Conservation (phyloP, 2,329 filamentous ascomycete species). For the Didymellaceae sp. region DNA sequence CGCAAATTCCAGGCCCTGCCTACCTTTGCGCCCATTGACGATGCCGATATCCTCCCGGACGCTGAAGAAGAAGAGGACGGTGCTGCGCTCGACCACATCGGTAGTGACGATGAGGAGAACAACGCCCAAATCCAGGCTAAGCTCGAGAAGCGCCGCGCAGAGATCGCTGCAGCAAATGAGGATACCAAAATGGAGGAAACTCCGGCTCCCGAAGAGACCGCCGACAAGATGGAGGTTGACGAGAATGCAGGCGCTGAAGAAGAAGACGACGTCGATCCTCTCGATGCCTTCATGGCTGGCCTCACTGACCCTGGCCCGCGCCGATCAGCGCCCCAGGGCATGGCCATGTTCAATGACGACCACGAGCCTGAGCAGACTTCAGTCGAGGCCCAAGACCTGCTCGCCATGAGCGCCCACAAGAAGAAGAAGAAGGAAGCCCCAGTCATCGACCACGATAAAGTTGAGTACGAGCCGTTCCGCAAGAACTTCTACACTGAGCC, state of each 20-base stretch:
- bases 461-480: constrained; percentile 83
- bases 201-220: constrained; percentile 28
- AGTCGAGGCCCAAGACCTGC: constrained; percentile 63
- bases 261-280: constrained; percentile 81
- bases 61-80: constrained; percentile 65
- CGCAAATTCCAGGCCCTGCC: constrained; percentile 87
- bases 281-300: constrained; percentile 96
- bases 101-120: constrained; percentile 84
- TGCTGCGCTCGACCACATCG: constrained; percentile 76
- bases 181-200: constrained; percentile 56
- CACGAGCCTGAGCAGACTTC: constrained; percentile 73
- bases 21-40: constrained; percentile 62
- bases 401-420: constrained; percentile 64
- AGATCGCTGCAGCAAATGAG: constrained; percentile 48
- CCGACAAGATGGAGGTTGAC: constrained; percentile 65
- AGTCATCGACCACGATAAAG: constrained; percentile 81
- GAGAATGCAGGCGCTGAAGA: constrained; percentile 57
- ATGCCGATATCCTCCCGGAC: constrained; percentile 52
- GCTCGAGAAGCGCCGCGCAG: constrained; percentile 74
- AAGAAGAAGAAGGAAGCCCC: constrained; percentile 98
- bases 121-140: constrained; percentile 85
- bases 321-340: constrained; percentile 68
- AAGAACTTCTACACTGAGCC: constrained; percentile 97
- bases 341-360: constrained; percentile 86
- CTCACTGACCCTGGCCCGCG: constrained; percentile 51